Evolutionary conservation across 345 rosid genomes (phyloP).

Genomic region (Trapa bicornis): DNA sequence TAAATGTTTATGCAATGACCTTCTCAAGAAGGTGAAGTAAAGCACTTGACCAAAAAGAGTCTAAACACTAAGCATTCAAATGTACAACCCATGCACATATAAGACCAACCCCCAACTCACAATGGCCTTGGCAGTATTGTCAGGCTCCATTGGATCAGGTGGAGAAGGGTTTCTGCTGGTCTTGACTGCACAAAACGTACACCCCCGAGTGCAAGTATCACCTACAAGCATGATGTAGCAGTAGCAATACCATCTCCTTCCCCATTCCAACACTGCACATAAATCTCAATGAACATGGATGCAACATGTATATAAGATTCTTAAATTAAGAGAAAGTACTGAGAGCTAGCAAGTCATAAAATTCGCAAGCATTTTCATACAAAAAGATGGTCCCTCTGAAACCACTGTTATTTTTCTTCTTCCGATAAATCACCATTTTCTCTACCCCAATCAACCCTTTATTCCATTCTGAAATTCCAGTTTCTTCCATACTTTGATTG

Average conservation of each 20-base stretch:
- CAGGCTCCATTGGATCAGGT: conserved; percentile 91
- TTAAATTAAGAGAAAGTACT: neutral
- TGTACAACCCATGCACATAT: no score
- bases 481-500: neutral
- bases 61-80: neutral
- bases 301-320: neutral
- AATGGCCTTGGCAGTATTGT: conserved; percentile 79
- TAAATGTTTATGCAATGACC: no score
- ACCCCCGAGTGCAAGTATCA: conserved; percentile 98
- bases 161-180: conserved; percentile 83
- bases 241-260: conserved; percentile 94
- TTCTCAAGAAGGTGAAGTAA: no score
- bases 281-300: neutral
- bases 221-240: conserved; percentile 94
- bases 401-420: neutral
- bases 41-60: neutral
- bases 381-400: neutral
- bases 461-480: neutral
- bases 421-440: no score
- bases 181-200: conserved; percentile 96
- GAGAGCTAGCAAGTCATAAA: neutral
- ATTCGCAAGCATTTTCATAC: neutral
- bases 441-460: no score
- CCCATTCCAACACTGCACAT: conserved; percentile 89
- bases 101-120: conserved; percentile 80